A percentile compares a stretch with the other conserved stretches of the same genome.
These are phyloP conservation scores for Eleusine indica DNA, from an alignment of 176 grass and related monocot species.

Conservation along the genomic window DNA sequence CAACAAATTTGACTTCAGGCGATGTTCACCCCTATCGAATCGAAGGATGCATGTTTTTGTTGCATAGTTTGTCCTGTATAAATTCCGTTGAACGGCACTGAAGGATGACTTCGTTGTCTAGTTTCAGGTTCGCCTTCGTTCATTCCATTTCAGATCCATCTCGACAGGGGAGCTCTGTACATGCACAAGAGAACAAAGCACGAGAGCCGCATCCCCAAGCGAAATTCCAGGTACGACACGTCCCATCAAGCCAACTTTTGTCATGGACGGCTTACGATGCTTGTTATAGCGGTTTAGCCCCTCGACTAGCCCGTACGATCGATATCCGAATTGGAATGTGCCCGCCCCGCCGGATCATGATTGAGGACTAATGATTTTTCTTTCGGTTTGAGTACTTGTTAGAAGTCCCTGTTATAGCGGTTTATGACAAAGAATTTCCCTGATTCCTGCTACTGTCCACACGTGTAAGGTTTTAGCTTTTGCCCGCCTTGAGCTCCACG, in stretches of 20 bases:
- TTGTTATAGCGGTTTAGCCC: background rate
- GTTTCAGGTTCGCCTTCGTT: background rate
- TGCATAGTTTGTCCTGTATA: background rate
- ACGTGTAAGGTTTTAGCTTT: constrained; percentile 33
- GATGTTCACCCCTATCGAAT: background rate
- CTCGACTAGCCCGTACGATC: background rate
- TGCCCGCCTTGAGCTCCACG: constrained; percentile 49
- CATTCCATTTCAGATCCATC: background rate
- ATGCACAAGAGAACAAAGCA: background rate
- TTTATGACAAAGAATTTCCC: background rate
- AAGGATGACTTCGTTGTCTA: background rate
- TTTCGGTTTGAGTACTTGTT: background rate
- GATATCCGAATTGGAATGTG: constrained; percentile 22
- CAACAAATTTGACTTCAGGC: background rate
- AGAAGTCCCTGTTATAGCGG: background rate
- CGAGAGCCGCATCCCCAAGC: constrained; percentile 15
- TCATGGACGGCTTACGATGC: constrained; percentile 3
- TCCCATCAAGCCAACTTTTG: constrained; percentile 41
- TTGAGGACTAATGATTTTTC: constrained; percentile 4
- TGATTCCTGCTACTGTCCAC: constrained; percentile 24
- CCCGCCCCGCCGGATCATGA: constrained; percentile 25
- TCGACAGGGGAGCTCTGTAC: too few species aligned
- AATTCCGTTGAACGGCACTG: background rate
- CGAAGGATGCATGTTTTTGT: background rate
- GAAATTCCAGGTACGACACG: constrained; percentile 16